A percentile compares a stretch with the other conserved stretches of the same genome.
Evolutionary conservation across 2,329 filamentous ascomycete genomes (phyloP).

Genomic region (Leptographium procerum): DNA sequence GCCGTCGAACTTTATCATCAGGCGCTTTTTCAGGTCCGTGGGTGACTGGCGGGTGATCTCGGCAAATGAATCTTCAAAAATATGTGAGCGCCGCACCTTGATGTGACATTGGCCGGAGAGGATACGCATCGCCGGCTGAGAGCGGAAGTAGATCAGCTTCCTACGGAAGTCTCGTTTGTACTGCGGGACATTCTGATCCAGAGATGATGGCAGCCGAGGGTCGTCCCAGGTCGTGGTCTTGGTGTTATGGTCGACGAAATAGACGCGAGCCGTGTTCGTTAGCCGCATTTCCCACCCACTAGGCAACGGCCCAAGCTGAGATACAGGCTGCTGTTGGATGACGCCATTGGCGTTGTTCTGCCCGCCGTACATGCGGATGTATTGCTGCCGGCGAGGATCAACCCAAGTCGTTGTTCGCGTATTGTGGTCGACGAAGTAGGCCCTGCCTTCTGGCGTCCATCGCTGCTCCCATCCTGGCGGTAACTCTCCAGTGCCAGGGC

Average conservation of each 20-base stretch:
- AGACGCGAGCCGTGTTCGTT: constrained; percentile 93
- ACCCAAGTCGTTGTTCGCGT: constrained; percentile 98
- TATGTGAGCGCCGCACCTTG: constrained; percentile 91
- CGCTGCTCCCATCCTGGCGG: constrained; percentile 94
- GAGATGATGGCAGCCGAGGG: constrained; percentile 81
- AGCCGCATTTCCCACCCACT: constrained; percentile 99
- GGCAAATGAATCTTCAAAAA: constrained; percentile 97
- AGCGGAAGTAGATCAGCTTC: constrained; percentile 98
- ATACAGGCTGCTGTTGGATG: constrained; percentile 95
- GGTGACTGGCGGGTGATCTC: constrained; percentile 96
- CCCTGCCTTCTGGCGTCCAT: constrained; percentile 84
- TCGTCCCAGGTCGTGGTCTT: constrained; percentile 99
- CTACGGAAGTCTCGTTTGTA: constrained; percentile 98
- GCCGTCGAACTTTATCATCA: constrained; percentile 99
- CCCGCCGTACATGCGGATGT: constrained; percentile 92
- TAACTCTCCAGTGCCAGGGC: constrained; percentile 85
- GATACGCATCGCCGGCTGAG: constrained; percentile 90
- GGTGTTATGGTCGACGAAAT: constrained; percentile 99
- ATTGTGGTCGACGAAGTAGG: constrained; percentile 98
- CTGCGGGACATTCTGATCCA: constrained; percentile 97
- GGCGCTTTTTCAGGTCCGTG: constrained; percentile 88
- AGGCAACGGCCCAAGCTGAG: constrained; percentile 85
- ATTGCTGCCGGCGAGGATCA: constrained; percentile 91
- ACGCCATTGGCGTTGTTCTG: constrained; percentile 75
- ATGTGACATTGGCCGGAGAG: constrained; percentile 95